phyloP scores from a whole-genome alignment of 2,329 filamentous ascomycete genomes.

The Nothophaeocryptopus gaeumannii region DNA sequence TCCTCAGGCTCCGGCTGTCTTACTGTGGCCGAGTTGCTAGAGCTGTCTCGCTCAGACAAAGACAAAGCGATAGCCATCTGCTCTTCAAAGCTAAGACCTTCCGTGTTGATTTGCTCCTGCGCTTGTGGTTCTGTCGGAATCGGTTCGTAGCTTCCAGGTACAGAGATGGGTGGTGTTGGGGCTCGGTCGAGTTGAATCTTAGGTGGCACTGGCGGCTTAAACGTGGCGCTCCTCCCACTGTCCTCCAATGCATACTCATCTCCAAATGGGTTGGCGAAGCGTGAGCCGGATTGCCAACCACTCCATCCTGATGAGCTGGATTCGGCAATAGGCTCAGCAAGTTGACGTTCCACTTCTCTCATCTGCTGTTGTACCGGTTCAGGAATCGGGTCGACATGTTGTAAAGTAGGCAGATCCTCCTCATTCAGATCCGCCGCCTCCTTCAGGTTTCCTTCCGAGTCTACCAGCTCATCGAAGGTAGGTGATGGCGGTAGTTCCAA shows the following conservation, averaged over 20 bases:
- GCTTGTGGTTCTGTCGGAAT: slow-evolving; percentile 5
- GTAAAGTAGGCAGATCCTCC: slow-evolving; percentile 21
- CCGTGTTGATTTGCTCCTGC: slow-evolving; percentile 18
- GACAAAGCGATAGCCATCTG: slow-evolving; percentile 38
- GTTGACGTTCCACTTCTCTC: slow-evolving; percentile 26
- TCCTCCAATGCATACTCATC: slow-evolving; percentile 40
- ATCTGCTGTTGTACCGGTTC: slow-evolving; percentile 22
- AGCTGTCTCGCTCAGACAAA: slow-evolving; percentile 35
- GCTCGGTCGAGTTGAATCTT: slow-evolving; percentile 38
- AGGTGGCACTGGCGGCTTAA: slow-evolving; percentile 46
- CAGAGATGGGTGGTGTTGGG: slow-evolving; percentile 19
- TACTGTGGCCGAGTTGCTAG: slow-evolving; percentile 23
- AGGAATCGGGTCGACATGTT: slow-evolving; percentile 20
- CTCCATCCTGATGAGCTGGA: slow-evolving; percentile 22
- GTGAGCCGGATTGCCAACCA: slow-evolving; percentile 42
- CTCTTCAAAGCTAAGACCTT: slow-evolving; percentile 35
- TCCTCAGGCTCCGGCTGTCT: slow-evolving; percentile 22
- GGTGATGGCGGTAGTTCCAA: slow-evolving; percentile 24
- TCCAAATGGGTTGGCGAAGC: slow-evolving; percentile 45
- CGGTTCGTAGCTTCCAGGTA: slow-evolving; percentile 21
- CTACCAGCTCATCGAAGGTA: slow-evolving; percentile 35
- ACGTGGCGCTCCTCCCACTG: slow-evolving; percentile 36
- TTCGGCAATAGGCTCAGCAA: slow-evolving; percentile 22
- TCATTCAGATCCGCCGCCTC: slow-evolving; percentile 6
- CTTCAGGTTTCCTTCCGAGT: slow-evolving; percentile 32